Evolutionary conservation across 2,329 filamentous ascomycete species (phyloP).

Genomic region (Cryoendolithus antarcticus): DNA sequence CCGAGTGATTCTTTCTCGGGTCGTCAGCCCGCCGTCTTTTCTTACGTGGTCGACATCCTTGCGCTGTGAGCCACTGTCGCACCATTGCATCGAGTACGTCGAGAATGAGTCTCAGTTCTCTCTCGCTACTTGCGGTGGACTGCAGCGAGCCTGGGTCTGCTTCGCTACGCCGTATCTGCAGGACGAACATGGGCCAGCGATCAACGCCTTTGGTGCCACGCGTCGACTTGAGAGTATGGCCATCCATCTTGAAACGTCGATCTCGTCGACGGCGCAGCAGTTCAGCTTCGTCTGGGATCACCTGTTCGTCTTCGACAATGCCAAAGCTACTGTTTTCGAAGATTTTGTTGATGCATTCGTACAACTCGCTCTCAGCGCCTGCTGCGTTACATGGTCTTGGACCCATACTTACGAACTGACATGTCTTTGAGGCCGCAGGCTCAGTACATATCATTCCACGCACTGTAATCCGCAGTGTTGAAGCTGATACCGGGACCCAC

Average conservation of each 20-base stretch:
- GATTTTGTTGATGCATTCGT: slow-evolving; percentile 63
- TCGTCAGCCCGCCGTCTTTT: background rate
- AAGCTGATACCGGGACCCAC: slow-evolving; percentile 64
- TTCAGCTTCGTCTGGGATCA: background rate
- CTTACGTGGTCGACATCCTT: slow-evolving; percentile 51
- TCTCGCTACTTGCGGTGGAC: slow-evolving; percentile 11
- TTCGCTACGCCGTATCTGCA: slow-evolving; percentile 37
- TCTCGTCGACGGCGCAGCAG: slow-evolving; percentile 15
- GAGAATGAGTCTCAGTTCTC: slow-evolving; percentile 40
- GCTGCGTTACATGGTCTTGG: slow-evolving; percentile 50
- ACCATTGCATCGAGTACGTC: slow-evolving; percentile 58
- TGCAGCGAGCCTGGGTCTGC: background rate
- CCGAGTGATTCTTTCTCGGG: too few relatives aligned
- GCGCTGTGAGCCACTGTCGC: slow-evolving; percentile 60
- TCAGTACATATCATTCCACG: slow-evolving; percentile 58
- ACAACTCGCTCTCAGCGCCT: slow-evolving; percentile 52
- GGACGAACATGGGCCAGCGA: slow-evolving; percentile 77
- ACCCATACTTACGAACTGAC: slow-evolving; percentile 74
- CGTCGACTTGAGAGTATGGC: slow-evolving; percentile 39
- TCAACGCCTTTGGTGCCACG: slow-evolving; percentile 56
- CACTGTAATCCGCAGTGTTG: slow-evolving; percentile 48
- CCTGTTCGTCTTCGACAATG: slow-evolving; percentile 33
- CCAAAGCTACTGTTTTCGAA: slow-evolving; percentile 73
- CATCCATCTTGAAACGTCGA: slow-evolving; percentile 33
- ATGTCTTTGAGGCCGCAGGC: slow-evolving; percentile 57